phyloP scores from a whole-genome alignment of 495 filamentous ascomycete species.

The Penicillium pulvis region DNA sequence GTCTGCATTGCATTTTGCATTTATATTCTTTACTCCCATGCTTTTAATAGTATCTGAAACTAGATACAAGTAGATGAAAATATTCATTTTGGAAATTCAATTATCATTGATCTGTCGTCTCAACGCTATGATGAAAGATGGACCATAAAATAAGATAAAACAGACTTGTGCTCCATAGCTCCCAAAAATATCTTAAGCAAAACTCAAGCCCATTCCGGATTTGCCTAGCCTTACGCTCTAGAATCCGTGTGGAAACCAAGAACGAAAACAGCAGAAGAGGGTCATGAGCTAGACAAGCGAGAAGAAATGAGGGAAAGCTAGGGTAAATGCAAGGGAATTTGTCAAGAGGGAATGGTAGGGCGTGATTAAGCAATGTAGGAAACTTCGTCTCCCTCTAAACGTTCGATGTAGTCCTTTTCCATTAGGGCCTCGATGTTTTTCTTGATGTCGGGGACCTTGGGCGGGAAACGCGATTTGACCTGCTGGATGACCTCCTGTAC shows the following conservation, averaged over 20 bases:
- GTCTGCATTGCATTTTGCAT: constrained; percentile 7
- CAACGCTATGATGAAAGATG: constrained; percentile 40
- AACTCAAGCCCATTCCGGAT: constrained; percentile 9
- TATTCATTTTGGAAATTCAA: constrained; percentile 7
- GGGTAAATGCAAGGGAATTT: constrained; percentile 13
- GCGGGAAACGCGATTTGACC: constrained; percentile 91
- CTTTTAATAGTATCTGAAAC: no score
- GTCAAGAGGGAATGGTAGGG: constrained; percentile 1
- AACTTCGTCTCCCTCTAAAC: constrained; percentile 89
- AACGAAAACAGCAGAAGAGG: not conserved
- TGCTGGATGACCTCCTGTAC: constrained; percentile 94
- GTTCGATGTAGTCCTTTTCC: constrained; percentile 98
- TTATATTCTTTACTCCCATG: no score
- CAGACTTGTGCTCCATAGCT: constrained; percentile 31
- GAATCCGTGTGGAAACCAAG: not conserved
- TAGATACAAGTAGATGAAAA: not conserved
- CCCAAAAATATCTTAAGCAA: constrained; percentile 19
- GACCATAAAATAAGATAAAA: constrained; percentile 32
- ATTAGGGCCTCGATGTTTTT: constrained; percentile 98
- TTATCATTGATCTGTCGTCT: constrained; percentile 42
- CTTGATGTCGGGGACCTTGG: constrained; percentile 94
- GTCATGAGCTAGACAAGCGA: constrained; percentile 16
- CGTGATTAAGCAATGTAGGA: constrained; percentile 75
- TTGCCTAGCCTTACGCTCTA: not conserved
- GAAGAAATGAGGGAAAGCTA: constrained; percentile 13